These are phyloP conservation scores for Phycomyces blakesleeanus DNA, from an alignment of 192 early-diverging fungal genomes.

Conservation along the genomic window DNA sequence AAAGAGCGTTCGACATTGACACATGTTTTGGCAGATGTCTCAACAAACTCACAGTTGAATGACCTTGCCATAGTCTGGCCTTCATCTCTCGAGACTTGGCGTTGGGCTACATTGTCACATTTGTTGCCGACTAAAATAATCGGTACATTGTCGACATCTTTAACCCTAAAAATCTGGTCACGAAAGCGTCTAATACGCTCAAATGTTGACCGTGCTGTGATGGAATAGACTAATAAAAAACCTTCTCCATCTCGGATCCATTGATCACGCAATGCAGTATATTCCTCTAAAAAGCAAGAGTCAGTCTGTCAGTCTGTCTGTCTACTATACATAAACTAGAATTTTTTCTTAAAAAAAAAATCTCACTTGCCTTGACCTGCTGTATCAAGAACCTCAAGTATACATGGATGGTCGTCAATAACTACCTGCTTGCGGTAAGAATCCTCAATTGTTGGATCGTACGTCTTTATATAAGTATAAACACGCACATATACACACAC, in stretches of 20 bases:
- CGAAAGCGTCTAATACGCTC: conserved; percentile 75
- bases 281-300: conserved; percentile 48
- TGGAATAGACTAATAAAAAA: conserved; percentile 82
- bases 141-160: conserved; percentile 75
- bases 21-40: conserved; percentile 79
- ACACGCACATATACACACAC: no score
- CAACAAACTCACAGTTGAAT: conserved; percentile 74
- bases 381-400: conserved; percentile 94
- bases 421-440: conserved; percentile 97
- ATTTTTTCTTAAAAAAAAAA: background rate
- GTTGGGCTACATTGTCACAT: conserved; percentile 74
- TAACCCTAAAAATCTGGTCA: conserved; percentile 80
- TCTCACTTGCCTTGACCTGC: conserved; percentile 67
- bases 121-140: conserved; percentile 88
- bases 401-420: conserved; percentile 93
- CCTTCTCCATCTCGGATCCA: conserved; percentile 79
- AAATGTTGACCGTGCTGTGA: conserved; percentile 78
- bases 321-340: no score
- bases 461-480: no score
- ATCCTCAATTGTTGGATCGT: conserved; percentile 98
- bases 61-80: conserved; percentile 65
- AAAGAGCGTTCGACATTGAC: conserved; percentile 87
- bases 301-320: no score
- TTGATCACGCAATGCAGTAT: conserved; percentile 73
- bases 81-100: conserved; percentile 77